These are phyloP conservation scores for Nematocida sp. DNA, from an alignment of 371 early-diverging fungal genomes.

Conservation along the genomic window DNA sequence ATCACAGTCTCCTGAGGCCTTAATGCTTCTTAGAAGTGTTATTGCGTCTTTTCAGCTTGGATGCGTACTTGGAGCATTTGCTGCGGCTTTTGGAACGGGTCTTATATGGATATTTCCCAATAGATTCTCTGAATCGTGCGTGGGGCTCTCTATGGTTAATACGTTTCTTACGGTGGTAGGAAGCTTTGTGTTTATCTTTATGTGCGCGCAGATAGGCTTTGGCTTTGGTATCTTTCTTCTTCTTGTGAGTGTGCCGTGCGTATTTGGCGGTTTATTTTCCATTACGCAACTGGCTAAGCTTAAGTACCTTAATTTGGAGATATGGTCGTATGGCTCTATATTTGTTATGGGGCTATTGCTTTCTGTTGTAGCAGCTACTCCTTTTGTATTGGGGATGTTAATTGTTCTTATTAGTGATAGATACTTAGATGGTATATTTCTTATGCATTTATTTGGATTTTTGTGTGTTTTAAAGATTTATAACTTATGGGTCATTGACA, in stretches of 20 bases:
- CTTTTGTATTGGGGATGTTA: constrained; percentile 29
- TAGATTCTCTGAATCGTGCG: constrained; percentile 16
- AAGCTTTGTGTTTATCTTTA: too few species aligned
- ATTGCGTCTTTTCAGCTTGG: constrained; percentile 32
- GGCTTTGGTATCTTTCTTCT: constrained; percentile 39
- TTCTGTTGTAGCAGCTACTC: constrained; percentile 13
- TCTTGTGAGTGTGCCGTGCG: constrained; percentile 16
- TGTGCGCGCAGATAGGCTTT: constrained; percentile 3
- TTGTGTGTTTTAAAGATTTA: constrained; percentile 41
- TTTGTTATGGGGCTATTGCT: constrained; percentile 1
- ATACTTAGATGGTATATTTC: constrained; percentile 49
- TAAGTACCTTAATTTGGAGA: constrained; percentile 19
- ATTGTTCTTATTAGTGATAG: constrained; percentile 47
- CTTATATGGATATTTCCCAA: constrained; percentile 50
- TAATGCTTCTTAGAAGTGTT: background rate
- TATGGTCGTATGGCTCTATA: constrained; percentile 47
- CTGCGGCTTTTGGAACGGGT: constrained; percentile 36
- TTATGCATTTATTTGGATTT: constrained; percentile 43
- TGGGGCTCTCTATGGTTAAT: background rate
- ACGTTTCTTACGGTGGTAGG: background rate
- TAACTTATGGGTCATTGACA: constrained; percentile 32
- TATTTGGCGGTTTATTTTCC: constrained; percentile 13
- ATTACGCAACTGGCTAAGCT: constrained; percentile 53
- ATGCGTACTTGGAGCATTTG: constrained; percentile 17
- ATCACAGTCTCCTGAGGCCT: background rate